Conservation (phyloP, 805 yeast species). For the Nakazawaea siamensis region DNA sequence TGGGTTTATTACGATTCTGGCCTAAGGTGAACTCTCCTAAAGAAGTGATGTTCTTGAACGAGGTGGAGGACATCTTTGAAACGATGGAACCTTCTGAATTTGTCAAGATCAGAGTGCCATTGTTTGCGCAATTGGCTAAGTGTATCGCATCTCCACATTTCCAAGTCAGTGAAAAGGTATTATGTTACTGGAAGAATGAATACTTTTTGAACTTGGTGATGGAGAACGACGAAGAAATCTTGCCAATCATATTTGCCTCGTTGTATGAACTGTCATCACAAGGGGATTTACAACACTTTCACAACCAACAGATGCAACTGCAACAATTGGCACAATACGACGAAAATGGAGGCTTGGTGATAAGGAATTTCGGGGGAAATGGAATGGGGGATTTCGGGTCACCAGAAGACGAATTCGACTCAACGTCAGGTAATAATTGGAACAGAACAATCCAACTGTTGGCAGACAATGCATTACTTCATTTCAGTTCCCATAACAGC, state of each 20-base stretch:
- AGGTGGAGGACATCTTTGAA: constrained; percentile 93
- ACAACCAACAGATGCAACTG: constrained; percentile 15
- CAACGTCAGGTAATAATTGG: constrained; percentile 52
- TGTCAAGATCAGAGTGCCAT: constrained; percentile 82
- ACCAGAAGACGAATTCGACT: constrained; percentile 34
- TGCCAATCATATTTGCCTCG: constrained; percentile 88
- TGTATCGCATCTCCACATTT: constrained; percentile 94
- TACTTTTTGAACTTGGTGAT: constrained; percentile 84
- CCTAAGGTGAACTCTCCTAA: constrained; percentile 93
- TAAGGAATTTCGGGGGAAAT: constrained; percentile 5
- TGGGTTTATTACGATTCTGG: constrained; percentile 92
- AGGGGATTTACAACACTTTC: constrained; percentile 22
- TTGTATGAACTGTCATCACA: constrained; percentile 69
- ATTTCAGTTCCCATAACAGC: constrained; percentile 89
- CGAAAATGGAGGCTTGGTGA: constrained; percentile 10
- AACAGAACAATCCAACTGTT: constrained; percentile 86
- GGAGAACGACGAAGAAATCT: constrained; percentile 84
- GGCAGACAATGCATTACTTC: constrained; percentile 85
- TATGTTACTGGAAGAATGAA: constrained; percentile 92
- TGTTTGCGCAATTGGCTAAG: constrained; percentile 88
- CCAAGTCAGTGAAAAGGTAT: constrained; percentile 93
- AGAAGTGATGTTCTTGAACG: constrained; percentile 92
- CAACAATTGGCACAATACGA: constrained; percentile 11
- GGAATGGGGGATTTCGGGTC: constrained; percentile 12
- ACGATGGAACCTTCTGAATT: constrained; percentile 93